Evolutionary conservation across 2,329 filamentous ascomycete genomes (phyloP), one percentile per base, ranked within the genome.

Genomic region (Apiospora pterosperma): DNA sequence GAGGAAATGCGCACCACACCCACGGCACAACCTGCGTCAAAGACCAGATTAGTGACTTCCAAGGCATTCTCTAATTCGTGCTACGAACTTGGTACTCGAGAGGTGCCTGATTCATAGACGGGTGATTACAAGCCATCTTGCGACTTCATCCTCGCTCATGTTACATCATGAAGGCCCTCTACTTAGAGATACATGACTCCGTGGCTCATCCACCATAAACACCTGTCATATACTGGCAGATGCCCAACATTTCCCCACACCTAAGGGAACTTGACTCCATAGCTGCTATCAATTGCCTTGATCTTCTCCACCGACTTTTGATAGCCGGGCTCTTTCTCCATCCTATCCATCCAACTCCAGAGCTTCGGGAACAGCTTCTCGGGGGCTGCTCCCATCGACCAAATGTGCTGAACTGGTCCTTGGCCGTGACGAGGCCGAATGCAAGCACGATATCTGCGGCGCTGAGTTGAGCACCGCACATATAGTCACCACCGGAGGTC

Each of bases 371-470:
- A 81, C 60, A 76, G 71, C 4, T 68, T 69, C 66, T 72, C 73
- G 69, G 80, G 81, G 75, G 76, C 4, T 72, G 75, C 63, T 80
- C 75, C 75, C 79, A 85, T 31, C 69, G 70, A 8, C 80, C 81
- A 65, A 84, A 75, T 0, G 70, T 69, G 34, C 79, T 75, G 48
- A 83, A 74, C 62, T 75, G 75, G 16, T 74, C 69, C 68, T 78
- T 77, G 39, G 77, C 77, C 11, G 78, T 78, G 61, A 87, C 78
- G 63, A 87, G 74, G 16, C 80, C 80, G 74, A 84, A 87, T 73
- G 82, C 84, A 69, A 86, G 74, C 62, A 86, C 73, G 64, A 87
- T 81, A 67, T 86, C 84, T 7, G 83, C 85, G 0, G 83, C 80
- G 2, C 83, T 84, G 62, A 87, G 77, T 48, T 75, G 69, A 23